Evolutionary conservation across 2,329 filamentous ascomycete genomes (phyloP).

Genomic region (Fusarium chlamydosporum): DNA sequence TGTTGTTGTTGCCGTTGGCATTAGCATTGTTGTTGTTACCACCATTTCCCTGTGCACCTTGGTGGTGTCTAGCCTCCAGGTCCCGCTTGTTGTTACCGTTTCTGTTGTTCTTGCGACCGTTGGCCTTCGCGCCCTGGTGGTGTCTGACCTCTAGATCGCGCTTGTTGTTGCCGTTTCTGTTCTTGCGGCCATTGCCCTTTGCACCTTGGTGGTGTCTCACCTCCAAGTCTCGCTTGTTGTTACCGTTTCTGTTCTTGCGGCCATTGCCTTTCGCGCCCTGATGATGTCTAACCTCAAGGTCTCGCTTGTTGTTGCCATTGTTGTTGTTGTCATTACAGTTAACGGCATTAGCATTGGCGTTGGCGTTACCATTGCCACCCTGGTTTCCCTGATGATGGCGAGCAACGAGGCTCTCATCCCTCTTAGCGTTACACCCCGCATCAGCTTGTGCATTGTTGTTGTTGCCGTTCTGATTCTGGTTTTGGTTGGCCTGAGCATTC

Average conservation of each 20-base stretch:
- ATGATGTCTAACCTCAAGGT: not conserved
- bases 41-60: not conserved
- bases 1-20: not conserved
- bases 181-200: not conserved
- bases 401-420: slow-evolving; percentile 18
- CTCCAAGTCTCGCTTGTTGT: not conserved
- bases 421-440: slow-evolving; percentile 20
- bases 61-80: slow-evolving; percentile 3
- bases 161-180: not conserved
- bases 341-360: not conserved
- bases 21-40: slow-evolving; percentile 1
- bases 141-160: not conserved
- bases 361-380: slow-evolving; percentile 10
- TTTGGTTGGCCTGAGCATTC: slow-evolving; percentile 9
- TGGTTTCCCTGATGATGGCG: slow-evolving; percentile 22
- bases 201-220: not conserved
- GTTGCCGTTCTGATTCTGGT: slow-evolving; percentile 14
- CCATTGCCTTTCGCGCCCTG: not conserved
- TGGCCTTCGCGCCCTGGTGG: not conserved
- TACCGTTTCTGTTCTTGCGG: not conserved
- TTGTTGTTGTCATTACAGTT: not conserved
- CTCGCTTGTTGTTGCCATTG: not conserved
- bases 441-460: slow-evolving; percentile 4
- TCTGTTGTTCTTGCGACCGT: not conserved
- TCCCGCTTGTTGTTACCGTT: not conserved